Conservation (phyloP, 2,329 filamentous ascomycete species). For the Colletotrichum scovillei region DNA sequence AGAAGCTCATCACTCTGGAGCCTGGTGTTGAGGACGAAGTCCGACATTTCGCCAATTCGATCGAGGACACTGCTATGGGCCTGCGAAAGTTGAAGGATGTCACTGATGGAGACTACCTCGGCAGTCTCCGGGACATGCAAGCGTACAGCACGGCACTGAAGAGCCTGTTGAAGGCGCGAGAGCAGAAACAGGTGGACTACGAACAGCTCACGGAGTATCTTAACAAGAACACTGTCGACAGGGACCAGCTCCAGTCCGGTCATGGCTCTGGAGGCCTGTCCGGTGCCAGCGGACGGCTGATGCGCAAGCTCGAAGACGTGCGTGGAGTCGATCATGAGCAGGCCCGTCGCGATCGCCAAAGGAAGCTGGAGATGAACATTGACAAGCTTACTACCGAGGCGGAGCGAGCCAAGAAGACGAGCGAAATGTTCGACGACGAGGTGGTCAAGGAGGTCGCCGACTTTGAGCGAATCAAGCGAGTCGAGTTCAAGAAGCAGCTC, state of each 20-base stretch:
- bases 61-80: conserved; percentile 84
- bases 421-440: conserved; percentile 95
- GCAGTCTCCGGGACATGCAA: conserved; percentile 93
- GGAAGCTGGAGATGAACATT: conserved; percentile 92
- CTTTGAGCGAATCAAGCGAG: conserved; percentile 95
- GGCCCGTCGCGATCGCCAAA: conserved; percentile 83
- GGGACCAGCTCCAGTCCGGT: conserved; percentile 79
- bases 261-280: conserved; percentile 68
- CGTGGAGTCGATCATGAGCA: conserved; percentile 97
- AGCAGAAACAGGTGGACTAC: conserved; percentile 98
- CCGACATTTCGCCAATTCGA: conserved; percentile 86
- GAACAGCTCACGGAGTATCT: conserved; percentile 97
- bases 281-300: conserved; percentile 87
- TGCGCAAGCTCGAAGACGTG: conserved; percentile 95
- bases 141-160: conserved; percentile 92
- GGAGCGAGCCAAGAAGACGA: conserved; percentile 85
- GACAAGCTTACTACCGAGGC: conserved; percentile 92
- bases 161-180: conserved; percentile 87
- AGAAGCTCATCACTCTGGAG: conserved; percentile 90
- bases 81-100: conserved; percentile 86
- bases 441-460: conserved; percentile 92
- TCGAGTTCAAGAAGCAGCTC: conserved; percentile 90
- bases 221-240: conserved; percentile 87
- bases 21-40: conserved; percentile 85
- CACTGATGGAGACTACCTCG: conserved; percentile 96